Conservation (phyloP, 2,329 filamentous ascomycete genomes). For the Cercospora sesami region DNA sequence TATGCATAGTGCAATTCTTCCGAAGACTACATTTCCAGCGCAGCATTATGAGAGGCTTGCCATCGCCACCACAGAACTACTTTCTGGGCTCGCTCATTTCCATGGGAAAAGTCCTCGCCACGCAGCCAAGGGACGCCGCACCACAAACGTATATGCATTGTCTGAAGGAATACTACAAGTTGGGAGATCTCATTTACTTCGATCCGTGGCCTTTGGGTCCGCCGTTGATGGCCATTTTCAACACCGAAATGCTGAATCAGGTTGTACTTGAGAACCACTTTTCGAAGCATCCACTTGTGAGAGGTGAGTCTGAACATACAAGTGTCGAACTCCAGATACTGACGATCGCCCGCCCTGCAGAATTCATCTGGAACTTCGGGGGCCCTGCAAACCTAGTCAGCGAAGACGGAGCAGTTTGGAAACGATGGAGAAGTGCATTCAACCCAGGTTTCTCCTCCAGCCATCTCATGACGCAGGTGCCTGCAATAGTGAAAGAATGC, state of each 20-base stretch:
- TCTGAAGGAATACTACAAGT: slow-evolving; percentile 41
- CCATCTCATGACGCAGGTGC: slow-evolving; percentile 44
- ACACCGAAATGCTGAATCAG: slow-evolving; percentile 43
- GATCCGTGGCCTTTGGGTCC: slow-evolving; percentile 48
- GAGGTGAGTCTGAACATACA: neutral
- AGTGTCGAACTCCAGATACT: neutral
- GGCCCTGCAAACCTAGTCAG: slow-evolving; percentile 41
- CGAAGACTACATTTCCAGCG: slow-evolving; percentile 31
- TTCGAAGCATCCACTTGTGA: slow-evolving; percentile 39
- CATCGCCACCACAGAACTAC: slow-evolving; percentile 45
- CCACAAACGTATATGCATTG: slow-evolving; percentile 40
- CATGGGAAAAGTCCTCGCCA: slow-evolving; percentile 40
- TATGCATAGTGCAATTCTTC: slow-evolving; percentile 32
- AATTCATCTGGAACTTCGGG: slow-evolving; percentile 41
- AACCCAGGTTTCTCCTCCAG: slow-evolving; percentile 45
- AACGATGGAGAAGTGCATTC: slow-evolving; percentile 47
- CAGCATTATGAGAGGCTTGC: slow-evolving; percentile 33
- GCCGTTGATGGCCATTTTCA: slow-evolving; percentile 40
- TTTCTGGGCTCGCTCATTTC: slow-evolving; percentile 45
- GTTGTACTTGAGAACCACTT: slow-evolving; percentile 40
- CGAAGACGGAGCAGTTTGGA: slow-evolving; percentile 44
- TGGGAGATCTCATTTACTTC: slow-evolving; percentile 46
- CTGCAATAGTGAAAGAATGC: slow-evolving; percentile 41
- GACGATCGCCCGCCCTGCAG: neutral
- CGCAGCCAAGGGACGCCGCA: slow-evolving; percentile 41